Percentiles rank a stretch among this genome's conserved stretches.
Evolutionary conservation across 148 eudicot genomes (phyloP).

Genomic region (Drosera capensis): DNA sequence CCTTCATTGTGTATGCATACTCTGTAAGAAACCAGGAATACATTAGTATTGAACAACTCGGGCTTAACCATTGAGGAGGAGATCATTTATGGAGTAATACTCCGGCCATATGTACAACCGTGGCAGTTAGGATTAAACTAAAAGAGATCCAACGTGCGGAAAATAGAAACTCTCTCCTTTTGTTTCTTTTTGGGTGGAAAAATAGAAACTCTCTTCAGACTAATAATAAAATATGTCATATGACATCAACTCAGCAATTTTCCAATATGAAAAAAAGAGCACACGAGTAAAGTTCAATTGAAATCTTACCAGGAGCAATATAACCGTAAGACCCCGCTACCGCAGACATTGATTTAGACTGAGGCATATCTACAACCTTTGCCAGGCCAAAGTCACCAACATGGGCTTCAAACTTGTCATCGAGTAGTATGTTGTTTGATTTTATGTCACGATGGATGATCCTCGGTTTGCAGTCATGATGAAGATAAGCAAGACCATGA

Average conservation of each 20-base stretch:
- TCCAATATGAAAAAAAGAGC: not conserved
- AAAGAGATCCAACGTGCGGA: no score
- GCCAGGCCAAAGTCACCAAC: constrained; percentile 99
- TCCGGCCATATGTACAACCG: no score
- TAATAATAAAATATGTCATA: not conserved
- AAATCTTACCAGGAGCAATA: constrained; percentile 78
- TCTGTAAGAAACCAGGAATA: constrained; percentile 30
- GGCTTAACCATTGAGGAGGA: not conserved
- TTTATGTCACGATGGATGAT: constrained; percentile 94
- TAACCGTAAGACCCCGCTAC: constrained; percentile 99
- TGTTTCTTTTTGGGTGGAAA: no score
- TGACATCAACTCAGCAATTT: not conserved
- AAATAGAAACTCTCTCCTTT: no score
- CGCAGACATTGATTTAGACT: constrained; percentile 82
- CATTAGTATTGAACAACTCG: no score
- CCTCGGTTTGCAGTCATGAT: constrained; percentile 93
- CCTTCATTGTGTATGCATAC: constrained; percentile 97
- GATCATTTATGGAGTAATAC: not conserved
- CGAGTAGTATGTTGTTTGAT: constrained; percentile 81
- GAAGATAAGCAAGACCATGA: constrained; percentile 83
- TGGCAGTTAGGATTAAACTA: no score
- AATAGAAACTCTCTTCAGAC: no score
- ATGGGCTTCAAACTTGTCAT: constrained; percentile 89
- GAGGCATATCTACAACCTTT: constrained; percentile 96
- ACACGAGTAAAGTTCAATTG: not conserved